These are phyloP conservation scores for Tilletia walkeri DNA, from an alignment of 1,284 basidiomycete species.

Conservation along the genomic window DNA sequence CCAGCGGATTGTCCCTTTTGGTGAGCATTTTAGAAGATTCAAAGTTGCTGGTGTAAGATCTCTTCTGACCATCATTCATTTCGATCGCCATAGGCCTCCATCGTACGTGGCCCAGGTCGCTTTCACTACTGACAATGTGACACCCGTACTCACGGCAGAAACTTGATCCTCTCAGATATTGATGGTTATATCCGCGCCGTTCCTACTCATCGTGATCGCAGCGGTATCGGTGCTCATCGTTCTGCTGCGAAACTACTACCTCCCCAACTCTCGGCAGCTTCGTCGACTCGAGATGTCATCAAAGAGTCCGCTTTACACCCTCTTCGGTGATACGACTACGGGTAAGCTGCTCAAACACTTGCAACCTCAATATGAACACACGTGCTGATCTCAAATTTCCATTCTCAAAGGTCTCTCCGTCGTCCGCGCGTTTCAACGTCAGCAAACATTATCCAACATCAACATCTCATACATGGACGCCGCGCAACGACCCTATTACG, in stretches of 20 bases:
- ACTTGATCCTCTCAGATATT: slow-evolving; percentile 18
- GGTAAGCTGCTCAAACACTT: not conserved
- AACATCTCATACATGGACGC: slow-evolving; percentile 26
- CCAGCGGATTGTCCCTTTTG: not conserved
- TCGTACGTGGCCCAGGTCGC: not conserved
- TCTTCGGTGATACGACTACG: slow-evolving; percentile 28
- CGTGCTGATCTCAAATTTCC: too few relatives aligned
- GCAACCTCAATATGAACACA: not conserved
- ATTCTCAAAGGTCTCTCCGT: slow-evolving; percentile 29
- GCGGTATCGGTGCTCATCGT: slow-evolving; percentile 21
- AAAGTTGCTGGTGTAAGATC: too few relatives aligned
- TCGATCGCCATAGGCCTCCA: not conserved
- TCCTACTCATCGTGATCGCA: slow-evolving; percentile 22
- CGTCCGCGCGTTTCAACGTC: slow-evolving; percentile 32
- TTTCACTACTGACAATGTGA: too few relatives aligned
- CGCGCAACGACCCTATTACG: slow-evolving; percentile 38
- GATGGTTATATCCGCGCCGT: slow-evolving; percentile 38
- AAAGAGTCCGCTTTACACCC: slow-evolving; percentile 38
- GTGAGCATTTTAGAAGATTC: not conserved
- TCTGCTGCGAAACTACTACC: slow-evolving; percentile 34
- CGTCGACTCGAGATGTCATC: slow-evolving; percentile 38
- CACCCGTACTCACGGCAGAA: too few relatives aligned
- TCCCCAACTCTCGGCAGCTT: slow-evolving; percentile 37
- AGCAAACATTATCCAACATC: slow-evolving; percentile 28
- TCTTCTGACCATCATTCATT: too few relatives aligned